These are phyloP conservation scores for Clarireedia hainanense DNA, from an alignment of 2,329 filamentous ascomycete genomes.

Conservation along the genomic window DNA sequence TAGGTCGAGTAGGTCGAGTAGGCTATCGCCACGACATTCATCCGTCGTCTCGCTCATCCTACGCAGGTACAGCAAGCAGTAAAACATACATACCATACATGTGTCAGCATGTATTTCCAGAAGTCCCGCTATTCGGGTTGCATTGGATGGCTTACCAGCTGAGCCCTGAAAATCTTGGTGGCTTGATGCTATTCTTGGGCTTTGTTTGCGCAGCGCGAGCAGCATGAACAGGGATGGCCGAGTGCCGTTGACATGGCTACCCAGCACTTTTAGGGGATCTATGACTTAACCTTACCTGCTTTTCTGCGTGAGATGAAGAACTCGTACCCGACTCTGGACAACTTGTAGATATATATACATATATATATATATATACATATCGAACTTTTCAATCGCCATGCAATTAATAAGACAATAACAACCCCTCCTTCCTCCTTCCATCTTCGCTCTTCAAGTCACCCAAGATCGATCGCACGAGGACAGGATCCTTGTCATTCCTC, in stretches of 20 bases:
- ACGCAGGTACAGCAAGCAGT: no score
- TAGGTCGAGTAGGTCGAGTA: no score
- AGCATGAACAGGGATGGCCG: slow-evolving; percentile 1
- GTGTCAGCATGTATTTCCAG: no score
- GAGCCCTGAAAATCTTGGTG: no score
- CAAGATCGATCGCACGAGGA: background rate
- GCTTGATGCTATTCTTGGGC: slow-evolving; percentile 1
- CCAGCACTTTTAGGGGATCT: background rate
- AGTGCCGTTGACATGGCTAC: slow-evolving; percentile 8
- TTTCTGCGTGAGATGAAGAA: background rate
- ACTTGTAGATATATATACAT: no score
- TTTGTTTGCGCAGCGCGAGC: background rate
- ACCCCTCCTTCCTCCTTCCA: slow-evolving; percentile 7
- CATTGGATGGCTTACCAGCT: no score
- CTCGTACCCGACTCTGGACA: no score
- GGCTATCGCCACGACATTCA: no score
- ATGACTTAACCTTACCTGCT: background rate
- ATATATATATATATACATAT: no score
- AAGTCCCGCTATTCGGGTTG: no score
- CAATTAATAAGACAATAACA: background rate
- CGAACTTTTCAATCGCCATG: background rate
- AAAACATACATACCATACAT: no score
- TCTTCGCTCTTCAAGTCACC: background rate
- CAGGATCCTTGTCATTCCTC: background rate
- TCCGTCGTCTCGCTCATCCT: no score